Base-by-base conservation (phyloP, 1,284 basidiomycete genomes). In the Trichosporon coremiiforme region DNA sequence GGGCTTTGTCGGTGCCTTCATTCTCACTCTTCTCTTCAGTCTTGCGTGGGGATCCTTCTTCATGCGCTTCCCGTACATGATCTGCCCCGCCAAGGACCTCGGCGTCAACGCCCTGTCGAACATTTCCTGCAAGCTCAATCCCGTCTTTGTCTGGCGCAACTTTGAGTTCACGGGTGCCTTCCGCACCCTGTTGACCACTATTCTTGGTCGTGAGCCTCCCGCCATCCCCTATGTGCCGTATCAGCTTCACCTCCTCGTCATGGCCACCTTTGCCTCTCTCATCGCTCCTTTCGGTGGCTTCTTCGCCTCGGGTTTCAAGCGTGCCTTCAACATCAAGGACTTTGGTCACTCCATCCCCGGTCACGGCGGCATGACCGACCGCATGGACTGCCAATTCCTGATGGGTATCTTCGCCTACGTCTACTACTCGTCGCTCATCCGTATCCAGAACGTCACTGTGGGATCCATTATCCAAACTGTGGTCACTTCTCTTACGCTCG, bases 361-460 rank as follows among this genome's bases (percentile, higher is more conserved):
- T 25, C 97, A 99, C 82, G 97, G 97, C 62, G 97, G 97, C 38
- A 95, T 99, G 92, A 99, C 97, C 0, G 97, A 99, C 83, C 90
- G 97, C 55, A 98, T 99, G 93, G 97, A 99, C 84, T 99, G 97
- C 93, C 96, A 99, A 93, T 99, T 99, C 87, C 86, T 99, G 71
- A 99, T 99, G 97, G 96, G 97, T 63, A 88, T 99, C 62, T 99
- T 98, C 86, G 91, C 91, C 70, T 98, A 98, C 80, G 95, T 98
- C 73, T 98, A 95, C 85, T 93, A 95, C 85, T 92, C 91, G 84
- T 93, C 91, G 74, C 84, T 94, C 74, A 91, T 95, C 79, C 90
- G 93, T 62, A 86, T 87, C 75, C 89, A 95, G 82, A 87, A 94
- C 80, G 90, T 95, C 75, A 94, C 93, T 2, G 92, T 96, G 41